These are phyloP conservation scores for Borovskyia barvae DNA, from an alignment of 208 protist genomes.

Conservation along the genomic window DNA sequence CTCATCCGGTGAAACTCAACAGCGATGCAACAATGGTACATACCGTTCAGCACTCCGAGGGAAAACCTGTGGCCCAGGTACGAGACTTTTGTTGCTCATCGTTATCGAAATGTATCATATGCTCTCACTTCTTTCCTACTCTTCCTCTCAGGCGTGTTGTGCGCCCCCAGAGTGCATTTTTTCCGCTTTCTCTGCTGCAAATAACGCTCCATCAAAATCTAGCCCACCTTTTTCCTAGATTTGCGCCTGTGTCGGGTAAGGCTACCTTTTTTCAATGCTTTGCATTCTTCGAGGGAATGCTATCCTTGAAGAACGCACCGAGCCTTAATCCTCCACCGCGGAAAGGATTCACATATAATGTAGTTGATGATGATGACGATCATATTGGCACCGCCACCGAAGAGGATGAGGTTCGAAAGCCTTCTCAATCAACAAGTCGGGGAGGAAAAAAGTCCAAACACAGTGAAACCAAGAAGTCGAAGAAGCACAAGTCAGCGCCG, in stretches of 20 bases:
- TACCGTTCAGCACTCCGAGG: too few relatives aligned
- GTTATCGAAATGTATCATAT: too few relatives aligned
- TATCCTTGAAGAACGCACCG: slow-evolving; percentile 33
- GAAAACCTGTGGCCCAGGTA: too few relatives aligned
- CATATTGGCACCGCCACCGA: slow-evolving; percentile 31
- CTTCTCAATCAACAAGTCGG: slow-evolving; percentile 13
- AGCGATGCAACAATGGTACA: too few relatives aligned
- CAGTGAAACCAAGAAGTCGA: slow-evolving; percentile 12
- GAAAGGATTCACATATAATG: slow-evolving; percentile 25
- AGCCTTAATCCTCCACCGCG: slow-evolving; percentile 34
- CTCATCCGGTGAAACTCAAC: too few relatives aligned
- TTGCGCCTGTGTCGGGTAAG: too few relatives aligned
- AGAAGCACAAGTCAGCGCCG: slow-evolving; percentile 24
- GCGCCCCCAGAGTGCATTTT: background rate
- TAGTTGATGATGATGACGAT: slow-evolving; percentile 50
- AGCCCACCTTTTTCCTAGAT: background rate
- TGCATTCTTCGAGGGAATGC: slow-evolving; percentile 6
- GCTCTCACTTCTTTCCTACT: background rate
- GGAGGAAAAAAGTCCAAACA: slow-evolving; percentile 35
- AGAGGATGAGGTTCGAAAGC: slow-evolving; percentile 10
- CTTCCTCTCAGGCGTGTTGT: background rate
- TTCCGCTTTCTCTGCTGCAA: background rate
- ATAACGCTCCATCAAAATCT: background rate
- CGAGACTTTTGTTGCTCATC: too few relatives aligned
- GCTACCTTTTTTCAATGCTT: too few relatives aligned